A percentile compares a stretch with the other conserved stretches of the same genome.
phyloP scores from a whole-genome alignment of 164 flowering plant species.

The Stephania yunnanensis region DNA sequence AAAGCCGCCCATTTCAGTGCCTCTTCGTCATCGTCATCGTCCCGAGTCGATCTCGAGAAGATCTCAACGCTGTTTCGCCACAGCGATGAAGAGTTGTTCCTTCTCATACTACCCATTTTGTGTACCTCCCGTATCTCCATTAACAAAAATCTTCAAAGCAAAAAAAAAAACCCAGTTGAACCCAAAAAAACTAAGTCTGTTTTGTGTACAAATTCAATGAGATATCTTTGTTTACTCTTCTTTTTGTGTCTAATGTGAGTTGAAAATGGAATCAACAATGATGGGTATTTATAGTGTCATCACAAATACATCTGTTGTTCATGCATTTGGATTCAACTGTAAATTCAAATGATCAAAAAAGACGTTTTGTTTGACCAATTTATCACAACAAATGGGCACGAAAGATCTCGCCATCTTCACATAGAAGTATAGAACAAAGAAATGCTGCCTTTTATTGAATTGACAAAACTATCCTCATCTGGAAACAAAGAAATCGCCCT shows the following conservation, averaged over 20 bases:
- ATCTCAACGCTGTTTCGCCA: conserved; percentile 42
- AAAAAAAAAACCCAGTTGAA: background rate
- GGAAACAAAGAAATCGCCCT: background rate
- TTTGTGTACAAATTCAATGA: too few species aligned
- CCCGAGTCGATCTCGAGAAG: conserved; percentile 45
- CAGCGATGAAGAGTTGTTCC: conserved; percentile 22
- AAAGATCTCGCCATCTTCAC: too few species aligned
- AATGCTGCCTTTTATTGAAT: background rate
- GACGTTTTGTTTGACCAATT: too few species aligned
- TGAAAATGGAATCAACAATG: too few species aligned
- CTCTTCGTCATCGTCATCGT: conserved; percentile 69
- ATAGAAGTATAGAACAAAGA: too few species aligned
- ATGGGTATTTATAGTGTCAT: too few species aligned
- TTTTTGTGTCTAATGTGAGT: too few species aligned
- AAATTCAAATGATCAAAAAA: too few species aligned
- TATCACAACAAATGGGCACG: too few species aligned
- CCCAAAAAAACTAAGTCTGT: background rate
- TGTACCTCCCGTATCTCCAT: conserved; percentile 17
- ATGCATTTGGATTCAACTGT: too few species aligned
- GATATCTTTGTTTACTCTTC: too few species aligned
- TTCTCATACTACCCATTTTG: conserved; percentile 28
- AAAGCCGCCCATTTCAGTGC: conserved; percentile 81
- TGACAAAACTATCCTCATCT: background rate
- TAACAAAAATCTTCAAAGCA: background rate
- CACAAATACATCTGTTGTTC: too few species aligned